Conservation (phyloP, 345 rosid genomes). For the Punica granatum region DNA sequence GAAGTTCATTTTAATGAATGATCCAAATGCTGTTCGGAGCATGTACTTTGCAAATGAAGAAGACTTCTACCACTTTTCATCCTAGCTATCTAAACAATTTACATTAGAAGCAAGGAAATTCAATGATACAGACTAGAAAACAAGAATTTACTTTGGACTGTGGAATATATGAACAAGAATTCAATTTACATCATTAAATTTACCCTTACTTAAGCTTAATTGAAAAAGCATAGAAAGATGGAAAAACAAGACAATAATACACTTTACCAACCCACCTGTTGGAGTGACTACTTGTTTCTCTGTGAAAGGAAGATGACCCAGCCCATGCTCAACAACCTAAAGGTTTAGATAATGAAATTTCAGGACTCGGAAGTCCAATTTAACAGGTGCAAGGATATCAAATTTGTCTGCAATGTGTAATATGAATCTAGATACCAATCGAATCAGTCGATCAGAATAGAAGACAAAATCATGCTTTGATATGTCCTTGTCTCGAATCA, state of each 20-base stretch:
- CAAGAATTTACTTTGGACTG: neutral
- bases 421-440: conserved; percentile 44
- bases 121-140: too few species aligned
- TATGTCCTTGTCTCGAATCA: conserved; percentile 89
- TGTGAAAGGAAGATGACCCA: conserved; percentile 92
- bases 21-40: neutral
- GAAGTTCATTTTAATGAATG: conserved; percentile 3
- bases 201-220: neutral
- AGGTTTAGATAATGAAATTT: conserved; percentile 19
- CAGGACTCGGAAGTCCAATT: conserved; percentile 11
- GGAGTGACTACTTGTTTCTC: conserved; percentile 96
- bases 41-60: neutral
- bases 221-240: neutral
- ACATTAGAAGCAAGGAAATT: neutral
- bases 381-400: neutral
- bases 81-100: neutral
- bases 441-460: conserved; percentile 95
- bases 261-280: conserved; percentile 47
- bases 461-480: conserved; percentile 98
- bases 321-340: conserved; percentile 98
- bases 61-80: neutral
- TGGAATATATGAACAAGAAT: neutral
- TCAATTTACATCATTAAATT: too few species aligned
- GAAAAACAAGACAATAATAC: conserved; percentile 4
- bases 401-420: neutral